phyloP scores from a whole-genome alignment of 2,329 filamentous ascomycete species.

The Colletotrichum spinosum region DNA sequence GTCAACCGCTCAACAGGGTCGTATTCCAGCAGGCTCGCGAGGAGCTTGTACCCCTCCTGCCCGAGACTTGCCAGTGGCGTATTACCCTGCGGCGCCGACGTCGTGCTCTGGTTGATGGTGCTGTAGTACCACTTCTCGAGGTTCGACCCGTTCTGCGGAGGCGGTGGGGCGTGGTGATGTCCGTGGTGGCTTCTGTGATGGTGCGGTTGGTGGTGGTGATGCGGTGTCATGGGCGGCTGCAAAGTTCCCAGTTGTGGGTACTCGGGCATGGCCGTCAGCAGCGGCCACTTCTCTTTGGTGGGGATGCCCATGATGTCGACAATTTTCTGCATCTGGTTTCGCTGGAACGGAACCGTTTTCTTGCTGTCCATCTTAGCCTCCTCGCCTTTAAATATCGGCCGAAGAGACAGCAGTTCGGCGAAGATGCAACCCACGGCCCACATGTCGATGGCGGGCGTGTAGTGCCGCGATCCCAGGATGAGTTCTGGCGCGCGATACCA shows the following conservation, averaged over 20 bases:
- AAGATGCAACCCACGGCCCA: conserved; percentile 99
- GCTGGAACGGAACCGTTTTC: conserved; percentile 96
- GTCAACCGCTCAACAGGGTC: conserved; percentile 91
- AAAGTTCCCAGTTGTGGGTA: conserved; percentile 76
- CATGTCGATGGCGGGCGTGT: conserved; percentile 95
- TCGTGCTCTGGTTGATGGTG: conserved; percentile 70
- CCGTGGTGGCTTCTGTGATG: conserved; percentile 52
- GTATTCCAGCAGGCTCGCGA: conserved; percentile 88
- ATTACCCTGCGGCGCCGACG: conserved; percentile 51
- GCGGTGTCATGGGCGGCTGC: conserved; percentile 59
- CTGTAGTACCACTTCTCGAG: conserved; percentile 86
- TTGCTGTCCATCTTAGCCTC: conserved; percentile 99
- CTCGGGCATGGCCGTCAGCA: conserved; percentile 88
- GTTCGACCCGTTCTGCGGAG: conserved; percentile 53
- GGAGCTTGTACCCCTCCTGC: conserved; percentile 82
- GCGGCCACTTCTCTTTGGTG: conserved; percentile 88
- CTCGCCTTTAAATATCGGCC: conserved; percentile 98
- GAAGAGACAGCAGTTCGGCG: conserved; percentile 87
- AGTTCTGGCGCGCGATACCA: conserved; percentile 98
- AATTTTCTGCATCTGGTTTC: conserved; percentile 99
- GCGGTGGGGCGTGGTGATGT: conserved; percentile 40
- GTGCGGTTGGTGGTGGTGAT: conserved; percentile 54
- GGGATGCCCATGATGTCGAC: conserved; percentile 95
- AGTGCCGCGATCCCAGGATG: conserved; percentile 91
- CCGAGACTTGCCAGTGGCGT: conserved; percentile 71